Conservation (phyloP, 306 rosid genomes). For the Dalbergia cultrata region DNA sequence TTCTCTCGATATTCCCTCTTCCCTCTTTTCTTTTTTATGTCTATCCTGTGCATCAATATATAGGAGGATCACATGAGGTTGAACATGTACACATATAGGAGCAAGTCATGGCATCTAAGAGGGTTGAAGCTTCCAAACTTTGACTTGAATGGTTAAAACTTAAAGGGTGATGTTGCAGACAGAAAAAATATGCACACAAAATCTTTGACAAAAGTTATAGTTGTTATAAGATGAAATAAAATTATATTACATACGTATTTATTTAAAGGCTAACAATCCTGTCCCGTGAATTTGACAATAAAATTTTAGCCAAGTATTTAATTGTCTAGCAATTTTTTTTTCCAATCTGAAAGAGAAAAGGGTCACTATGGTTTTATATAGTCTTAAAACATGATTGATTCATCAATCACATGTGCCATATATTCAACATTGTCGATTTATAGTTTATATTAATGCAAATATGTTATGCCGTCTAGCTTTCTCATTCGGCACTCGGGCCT, state of each 20-base stretch:
- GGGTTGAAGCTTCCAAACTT: conserved; percentile 43
- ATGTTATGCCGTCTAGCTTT: neutral
- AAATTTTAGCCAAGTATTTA: too few species aligned
- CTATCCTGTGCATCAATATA: neutral
- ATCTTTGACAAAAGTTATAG: too few species aligned
- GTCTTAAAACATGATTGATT: neutral
- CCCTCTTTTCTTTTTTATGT: neutral
- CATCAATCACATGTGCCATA: conserved; percentile 32
- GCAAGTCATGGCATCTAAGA: conserved; percentile 18
- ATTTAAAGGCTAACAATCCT: too few species aligned
- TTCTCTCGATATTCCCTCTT: conserved; percentile 10
- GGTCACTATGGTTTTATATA: conserved; percentile 33
- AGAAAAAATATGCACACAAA: too few species aligned
- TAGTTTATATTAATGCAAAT: neutral
- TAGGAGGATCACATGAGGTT: conserved; percentile 2
- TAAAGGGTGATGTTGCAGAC: too few species aligned
- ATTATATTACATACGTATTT: too few species aligned
- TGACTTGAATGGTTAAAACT: conserved; percentile 51
- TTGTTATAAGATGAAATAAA: too few species aligned
- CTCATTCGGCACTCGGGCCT: neutral
- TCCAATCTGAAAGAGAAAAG: neutral
- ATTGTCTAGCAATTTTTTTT: too few species aligned
- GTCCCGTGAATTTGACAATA: too few species aligned
- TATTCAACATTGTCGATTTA: conserved; percentile 35
- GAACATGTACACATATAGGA: conserved; percentile 34